Conservation (phyloP, 345 rosid species). For the Balakata baccata region DNA sequence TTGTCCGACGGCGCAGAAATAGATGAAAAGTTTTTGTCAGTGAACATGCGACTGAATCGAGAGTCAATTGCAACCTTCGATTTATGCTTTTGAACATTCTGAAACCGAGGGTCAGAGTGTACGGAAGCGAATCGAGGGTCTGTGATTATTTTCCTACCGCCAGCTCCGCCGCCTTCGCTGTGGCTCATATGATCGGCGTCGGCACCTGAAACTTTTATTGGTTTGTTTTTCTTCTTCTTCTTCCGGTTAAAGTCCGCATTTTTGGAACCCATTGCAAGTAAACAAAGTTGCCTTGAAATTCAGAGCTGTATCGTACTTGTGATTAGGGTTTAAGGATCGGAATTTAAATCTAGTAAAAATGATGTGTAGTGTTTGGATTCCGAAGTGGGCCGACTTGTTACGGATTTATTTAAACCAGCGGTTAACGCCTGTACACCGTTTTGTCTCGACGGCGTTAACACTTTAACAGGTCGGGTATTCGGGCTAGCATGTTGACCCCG, state of each 20-base stretch:
- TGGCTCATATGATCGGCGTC: slow-evolving; percentile 7
- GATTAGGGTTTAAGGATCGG: slow-evolving; percentile 11
- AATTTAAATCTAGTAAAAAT: background rate
- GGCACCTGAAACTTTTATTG: slow-evolving; percentile 3
- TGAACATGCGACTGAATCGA: slow-evolving; percentile 57
- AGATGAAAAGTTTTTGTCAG: slow-evolving; percentile 52
- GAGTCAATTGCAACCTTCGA: slow-evolving; percentile 70
- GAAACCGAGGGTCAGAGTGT: slow-evolving; percentile 83
- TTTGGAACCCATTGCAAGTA: slow-evolving; percentile 17
- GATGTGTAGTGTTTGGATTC: slow-evolving; percentile 2
- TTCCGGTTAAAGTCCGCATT: slow-evolving; percentile 5
- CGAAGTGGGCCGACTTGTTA: background rate
- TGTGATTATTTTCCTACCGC: slow-evolving; percentile 33
- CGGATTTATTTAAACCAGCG: background rate
- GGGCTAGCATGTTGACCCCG: background rate
- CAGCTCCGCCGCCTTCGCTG: slow-evolving; percentile 15
- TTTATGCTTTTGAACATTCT: slow-evolving; percentile 58
- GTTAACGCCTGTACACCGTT: background rate
- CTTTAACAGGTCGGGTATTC: background rate
- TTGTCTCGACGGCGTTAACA: background rate
- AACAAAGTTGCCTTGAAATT: background rate
- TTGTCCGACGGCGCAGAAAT: slow-evolving; percentile 65
- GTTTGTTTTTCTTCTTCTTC: slow-evolving; percentile 21
- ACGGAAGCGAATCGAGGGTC: slow-evolving; percentile 68
- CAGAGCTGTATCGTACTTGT: too few species aligned